A percentile compares a stretch with the other conserved stretches of the same genome.
These are phyloP conservation scores for Thermothelomyces thermophilus DNA, from an alignment of 2,329 filamentous ascomycete genomes.

Conservation along the genomic window DNA sequence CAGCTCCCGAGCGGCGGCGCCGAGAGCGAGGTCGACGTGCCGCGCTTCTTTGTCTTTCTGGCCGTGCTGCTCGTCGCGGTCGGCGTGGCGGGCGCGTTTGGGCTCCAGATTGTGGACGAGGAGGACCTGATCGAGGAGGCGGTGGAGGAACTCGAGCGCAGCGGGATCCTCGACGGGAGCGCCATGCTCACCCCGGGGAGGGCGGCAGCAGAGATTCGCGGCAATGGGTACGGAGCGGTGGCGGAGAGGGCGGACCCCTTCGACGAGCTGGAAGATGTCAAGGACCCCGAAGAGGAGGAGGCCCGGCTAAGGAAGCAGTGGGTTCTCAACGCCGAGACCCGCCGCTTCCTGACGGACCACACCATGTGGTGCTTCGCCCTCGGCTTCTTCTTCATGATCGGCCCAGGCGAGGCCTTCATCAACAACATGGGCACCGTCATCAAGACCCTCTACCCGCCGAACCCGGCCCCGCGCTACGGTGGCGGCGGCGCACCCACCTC, in stretches of 20 bases:
- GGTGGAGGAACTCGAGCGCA: slow-evolving; percentile 83
- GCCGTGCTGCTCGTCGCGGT: slow-evolving; percentile 62
- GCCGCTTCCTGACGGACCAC: slow-evolving; percentile 73
- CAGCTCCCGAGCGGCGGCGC: slow-evolving; percentile 46
- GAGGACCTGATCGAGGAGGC: slow-evolving; percentile 83
- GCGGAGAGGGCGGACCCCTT: slow-evolving; percentile 30
- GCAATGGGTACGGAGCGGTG: slow-evolving; percentile 55
- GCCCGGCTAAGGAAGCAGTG: slow-evolving; percentile 72
- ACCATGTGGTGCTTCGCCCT: slow-evolving; percentile 95
- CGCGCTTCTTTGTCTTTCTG: slow-evolving; percentile 82
- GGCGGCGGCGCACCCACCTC: slow-evolving; percentile 44
- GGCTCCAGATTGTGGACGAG: slow-evolving; percentile 74
- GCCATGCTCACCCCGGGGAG: slow-evolving; percentile 59
- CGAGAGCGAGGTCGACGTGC: slow-evolving; percentile 61
- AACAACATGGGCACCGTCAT: slow-evolving; percentile 96
- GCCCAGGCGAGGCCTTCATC: slow-evolving; percentile 94
- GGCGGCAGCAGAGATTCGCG: too few relatives aligned
- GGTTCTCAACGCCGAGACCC: slow-evolving; percentile 86
- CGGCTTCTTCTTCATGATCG: slow-evolving; percentile 88
- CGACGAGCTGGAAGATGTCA: slow-evolving; percentile 41
- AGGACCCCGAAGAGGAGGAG: slow-evolving; percentile 39
- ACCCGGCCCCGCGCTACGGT: slow-evolving; percentile 37
- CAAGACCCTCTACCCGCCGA: slow-evolving; percentile 66
- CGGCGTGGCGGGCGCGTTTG: slow-evolving; percentile 67
- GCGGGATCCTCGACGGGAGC: slow-evolving; percentile 71